Base-by-base conservation (phyloP, 345 rosid species). In the Populus deltoides region DNA sequence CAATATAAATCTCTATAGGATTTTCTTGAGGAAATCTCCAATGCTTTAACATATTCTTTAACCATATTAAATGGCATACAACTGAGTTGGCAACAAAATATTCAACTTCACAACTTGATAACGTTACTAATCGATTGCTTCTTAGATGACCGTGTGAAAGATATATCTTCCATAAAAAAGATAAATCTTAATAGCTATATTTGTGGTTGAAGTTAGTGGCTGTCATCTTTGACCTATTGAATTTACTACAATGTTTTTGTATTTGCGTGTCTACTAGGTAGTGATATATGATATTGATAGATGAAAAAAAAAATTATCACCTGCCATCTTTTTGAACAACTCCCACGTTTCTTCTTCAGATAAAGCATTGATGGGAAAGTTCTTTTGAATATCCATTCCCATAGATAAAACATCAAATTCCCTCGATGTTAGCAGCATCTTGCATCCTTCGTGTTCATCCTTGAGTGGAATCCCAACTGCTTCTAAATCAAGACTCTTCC, bases 381-480 rank as follows among this genome's bases (percentile, higher is more conserved):
- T 18, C 22, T 45, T 41, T 6, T 78, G 68, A 25, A 68, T 10
- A 24, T 39, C 72, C 87, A 88, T 84, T 36, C 3, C 68, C 5
- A 3, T 0, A 0, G 29, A 20, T 27, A 88, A 71, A 1, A 86
- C 78, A 10, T 75, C 6, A 3, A 0, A 49, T 35, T 2, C 1
- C 53, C 85, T 80, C 0, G 90, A 80, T 0, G 89, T 84, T 10
- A 84, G 3, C 8, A 86, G 8, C 16, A 88, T 33, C 43, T 82
- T 86, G 63, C 84, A 74, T 18, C 82, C 85, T 17, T 47, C 66
- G 7, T 81, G 76, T 4, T 39, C 75, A 35, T 74, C 47, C 15
- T 43, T 62, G 4, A 0, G 31, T 27, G 87, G 86, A 71, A 88
- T 83, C n/a, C 88, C 90, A 0, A 82, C 65, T 6, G n/a, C 59